Evolutionary conservation across 2,329 filamentous ascomycete species (phyloP).

Genomic region (Aspergillus calidoustus): DNA sequence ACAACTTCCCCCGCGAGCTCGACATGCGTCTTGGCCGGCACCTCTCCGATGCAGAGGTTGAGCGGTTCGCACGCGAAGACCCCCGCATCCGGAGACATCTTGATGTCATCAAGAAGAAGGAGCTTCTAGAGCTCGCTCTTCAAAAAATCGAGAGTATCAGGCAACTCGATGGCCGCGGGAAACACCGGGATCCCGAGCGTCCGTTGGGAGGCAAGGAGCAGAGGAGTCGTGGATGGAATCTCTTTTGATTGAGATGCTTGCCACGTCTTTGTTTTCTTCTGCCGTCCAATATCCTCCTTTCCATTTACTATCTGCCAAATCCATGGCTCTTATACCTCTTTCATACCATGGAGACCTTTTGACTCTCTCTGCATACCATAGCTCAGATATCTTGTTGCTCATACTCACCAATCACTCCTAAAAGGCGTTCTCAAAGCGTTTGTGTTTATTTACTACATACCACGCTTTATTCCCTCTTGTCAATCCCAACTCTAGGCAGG

Average conservation of each 20-base stretch:
- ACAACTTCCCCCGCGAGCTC: conserved; percentile 92
- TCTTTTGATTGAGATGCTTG: conserved; percentile 41
- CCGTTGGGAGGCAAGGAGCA: conserved; percentile 41
- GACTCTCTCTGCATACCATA: conserved; percentile 9
- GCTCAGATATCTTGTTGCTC: not conserved
- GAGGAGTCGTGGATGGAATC: conserved; percentile 47
- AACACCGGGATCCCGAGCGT: conserved; percentile 53
- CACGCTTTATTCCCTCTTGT: not conserved
- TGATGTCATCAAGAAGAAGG: conserved; percentile 89
- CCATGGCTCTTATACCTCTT: conserved; percentile 6
- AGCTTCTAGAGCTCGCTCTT: conserved; percentile 87
- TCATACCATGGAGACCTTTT: not conserved
- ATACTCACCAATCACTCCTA: not conserved
- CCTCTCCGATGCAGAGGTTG: conserved; percentile 77
- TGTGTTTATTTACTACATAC: not conserved
- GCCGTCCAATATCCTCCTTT: not conserved
- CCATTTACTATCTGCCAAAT: conserved; percentile 2
- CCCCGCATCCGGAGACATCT: conserved; percentile 86
- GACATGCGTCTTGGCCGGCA: conserved; percentile 84
- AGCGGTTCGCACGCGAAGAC: conserved; percentile 91
- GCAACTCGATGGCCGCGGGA: conserved; percentile 77
- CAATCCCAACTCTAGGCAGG: not conserved
- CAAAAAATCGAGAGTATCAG: conserved; percentile 94
- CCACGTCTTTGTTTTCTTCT: conserved; percentile 1
- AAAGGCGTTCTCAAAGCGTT: conserved; percentile 8